These are phyloP conservation scores for Citrus reticulata DNA, from an alignment of 345 rosid genomes.

Conservation along the genomic window DNA sequence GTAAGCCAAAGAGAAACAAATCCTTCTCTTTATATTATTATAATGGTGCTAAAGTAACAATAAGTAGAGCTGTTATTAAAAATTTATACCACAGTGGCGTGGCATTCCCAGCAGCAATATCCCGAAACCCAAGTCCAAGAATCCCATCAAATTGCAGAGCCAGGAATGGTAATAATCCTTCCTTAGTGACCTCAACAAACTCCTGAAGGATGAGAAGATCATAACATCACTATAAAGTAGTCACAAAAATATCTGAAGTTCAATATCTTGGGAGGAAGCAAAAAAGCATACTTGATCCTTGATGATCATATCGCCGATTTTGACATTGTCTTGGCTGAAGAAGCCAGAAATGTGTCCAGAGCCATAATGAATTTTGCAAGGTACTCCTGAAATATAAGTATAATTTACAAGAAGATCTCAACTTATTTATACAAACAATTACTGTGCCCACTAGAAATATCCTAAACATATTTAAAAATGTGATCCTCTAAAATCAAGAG, in stretches of 20 bases:
- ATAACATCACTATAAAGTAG: slow-evolving; percentile 7
- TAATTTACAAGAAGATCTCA: no score
- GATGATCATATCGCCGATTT: slow-evolving; percentile 40
- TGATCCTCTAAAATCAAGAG: background rate
- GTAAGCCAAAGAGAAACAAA: background rate
- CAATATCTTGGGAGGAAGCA: slow-evolving; percentile 2
- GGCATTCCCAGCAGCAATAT: slow-evolving; percentile 35
- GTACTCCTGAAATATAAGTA: slow-evolving; percentile 33
- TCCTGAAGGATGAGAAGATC: slow-evolving; percentile 31
- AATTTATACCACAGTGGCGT: slow-evolving; percentile 48
- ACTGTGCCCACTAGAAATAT: background rate
- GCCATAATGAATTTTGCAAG: slow-evolving; percentile 43
- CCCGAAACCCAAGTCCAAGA: slow-evolving; percentile 46
- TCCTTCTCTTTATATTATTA: background rate
- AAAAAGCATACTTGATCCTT: slow-evolving; percentile 41
- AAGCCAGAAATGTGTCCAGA: slow-evolving; percentile 47
- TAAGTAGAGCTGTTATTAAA: background rate
- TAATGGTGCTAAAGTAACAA: background rate
- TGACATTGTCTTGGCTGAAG: slow-evolving; percentile 50
- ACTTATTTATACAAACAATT: no score
- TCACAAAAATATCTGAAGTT: background rate
- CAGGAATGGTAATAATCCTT: slow-evolving; percentile 41
- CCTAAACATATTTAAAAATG: background rate
- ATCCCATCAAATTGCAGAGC: slow-evolving; percentile 46
- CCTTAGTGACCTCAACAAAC: slow-evolving; percentile 49